These are phyloP conservation scores for Aspergillus eucalypticola DNA, from an alignment of 2,329 filamentous ascomycete genomes.

Conservation along the genomic window DNA sequence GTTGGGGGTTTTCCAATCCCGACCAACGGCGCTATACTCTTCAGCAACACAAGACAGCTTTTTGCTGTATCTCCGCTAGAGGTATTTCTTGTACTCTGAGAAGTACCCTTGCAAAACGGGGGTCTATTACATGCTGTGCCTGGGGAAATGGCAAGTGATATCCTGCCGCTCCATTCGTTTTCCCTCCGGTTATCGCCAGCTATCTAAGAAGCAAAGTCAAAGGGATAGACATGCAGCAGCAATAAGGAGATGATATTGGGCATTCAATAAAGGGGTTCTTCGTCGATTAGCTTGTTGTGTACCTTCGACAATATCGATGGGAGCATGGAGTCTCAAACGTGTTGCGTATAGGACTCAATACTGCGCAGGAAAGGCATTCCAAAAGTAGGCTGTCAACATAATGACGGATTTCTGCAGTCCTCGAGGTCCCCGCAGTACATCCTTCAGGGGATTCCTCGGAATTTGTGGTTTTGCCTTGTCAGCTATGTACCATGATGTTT, in stretches of 20 bases:
- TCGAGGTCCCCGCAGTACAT: conserved; percentile 2
- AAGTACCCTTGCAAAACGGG: too few species aligned
- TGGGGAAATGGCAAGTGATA: too few species aligned
- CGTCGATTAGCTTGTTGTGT: conserved; percentile 22
- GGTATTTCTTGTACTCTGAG: too few species aligned
- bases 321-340: conserved; percentile 15
- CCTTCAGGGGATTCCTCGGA: neutral
- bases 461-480: neutral
- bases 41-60: too few species aligned
- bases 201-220: conserved; percentile 5
- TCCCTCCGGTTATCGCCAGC: conserved; percentile 15
- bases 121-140: too few species aligned
- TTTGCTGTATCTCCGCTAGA: too few species aligned
- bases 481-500: neutral
- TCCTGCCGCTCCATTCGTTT: conserved; percentile 25
- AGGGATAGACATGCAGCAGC: conserved; percentile 27
- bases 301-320: conserved; percentile 27
- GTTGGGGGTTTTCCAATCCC: rapidly evolving
- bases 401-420: neutral
- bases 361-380: conserved; percentile 15
- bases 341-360: neutral
- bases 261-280: conserved; percentile 21
- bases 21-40: too few species aligned
- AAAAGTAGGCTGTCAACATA: neutral
- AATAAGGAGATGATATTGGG: conserved; percentile 30